These are phyloP conservation scores for Agastache rugosa DNA, from an alignment of 257 asterid species.

Conservation along the genomic window DNA sequence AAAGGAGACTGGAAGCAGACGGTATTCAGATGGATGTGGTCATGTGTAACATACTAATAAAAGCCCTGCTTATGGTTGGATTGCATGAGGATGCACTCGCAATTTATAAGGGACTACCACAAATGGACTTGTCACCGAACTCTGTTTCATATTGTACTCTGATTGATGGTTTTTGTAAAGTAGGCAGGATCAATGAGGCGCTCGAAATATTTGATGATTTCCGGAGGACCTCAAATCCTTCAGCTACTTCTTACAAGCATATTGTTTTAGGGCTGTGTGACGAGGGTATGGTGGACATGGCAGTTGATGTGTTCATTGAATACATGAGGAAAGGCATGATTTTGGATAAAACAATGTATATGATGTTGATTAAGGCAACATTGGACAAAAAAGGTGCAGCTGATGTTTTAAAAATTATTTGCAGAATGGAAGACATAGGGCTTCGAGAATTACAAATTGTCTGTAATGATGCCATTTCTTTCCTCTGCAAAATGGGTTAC, in stretches of 20 bases:
- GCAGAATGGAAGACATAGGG: slow-evolving; percentile 49
- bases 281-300: slow-evolving; percentile 65
- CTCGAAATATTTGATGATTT: slow-evolving; percentile 69
- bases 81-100: slow-evolving; percentile 73
- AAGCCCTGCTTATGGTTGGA: slow-evolving; percentile 75
- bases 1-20: slow-evolving; percentile 60
- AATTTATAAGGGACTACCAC: slow-evolving; percentile 56
- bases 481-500: slow-evolving; percentile 60
- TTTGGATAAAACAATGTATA: slow-evolving; percentile 48
- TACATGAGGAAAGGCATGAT: slow-evolving; percentile 49
- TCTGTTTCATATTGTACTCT: slow-evolving; percentile 59
- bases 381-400: slow-evolving; percentile 49
- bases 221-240: slow-evolving; percentile 48
- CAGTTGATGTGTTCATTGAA: slow-evolving; percentile 60
- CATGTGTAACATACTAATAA: slow-evolving; percentile 74
- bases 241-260: slow-evolving; percentile 61
- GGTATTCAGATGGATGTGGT: slow-evolving; percentile 60
- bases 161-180: slow-evolving; percentile 78
- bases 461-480: slow-evolving; percentile 48
- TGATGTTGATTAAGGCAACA: slow-evolving; percentile 52
- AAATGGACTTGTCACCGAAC: slow-evolving; percentile 56
- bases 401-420: slow-evolving; percentile 54
- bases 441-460: slow-evolving; percentile 43
- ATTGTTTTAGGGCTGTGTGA: slow-evolving; percentile 63
- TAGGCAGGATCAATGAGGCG: slow-evolving; percentile 70